phyloP scores from a whole-genome alignment of 768 basidiomycete genomes.

The Pholiota microspora region DNA sequence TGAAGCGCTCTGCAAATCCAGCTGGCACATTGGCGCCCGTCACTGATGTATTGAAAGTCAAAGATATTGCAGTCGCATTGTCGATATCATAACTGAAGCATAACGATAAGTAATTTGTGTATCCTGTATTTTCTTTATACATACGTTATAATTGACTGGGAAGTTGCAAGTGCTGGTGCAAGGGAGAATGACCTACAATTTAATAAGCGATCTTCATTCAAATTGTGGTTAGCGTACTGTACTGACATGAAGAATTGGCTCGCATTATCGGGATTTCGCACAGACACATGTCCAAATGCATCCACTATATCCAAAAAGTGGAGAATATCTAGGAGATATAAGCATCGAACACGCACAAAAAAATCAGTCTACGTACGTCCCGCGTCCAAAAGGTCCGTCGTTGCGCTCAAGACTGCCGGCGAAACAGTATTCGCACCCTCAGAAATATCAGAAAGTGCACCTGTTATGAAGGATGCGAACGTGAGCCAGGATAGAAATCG shows the following conservation, averaged over 20 bases:
- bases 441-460: not conserved
- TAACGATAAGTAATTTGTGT: not conserved
- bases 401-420: conserved; percentile 3
- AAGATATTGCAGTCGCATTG: conserved; percentile 18
- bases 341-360: not conserved
- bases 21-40: conserved; percentile 16
- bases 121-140: not conserved
- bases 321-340: conserved; percentile 13
- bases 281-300: conserved; percentile 20
- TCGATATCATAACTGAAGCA: conserved; percentile 17
- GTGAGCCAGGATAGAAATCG: not conserved
- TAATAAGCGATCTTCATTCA: not conserved
- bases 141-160: conserved; percentile 19
- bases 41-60: conserved; percentile 19
- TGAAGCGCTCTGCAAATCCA: conserved; percentile 19
- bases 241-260: conserved; percentile 20
- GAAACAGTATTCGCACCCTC: conserved; percentile 4
- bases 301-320: conserved; percentile 19
- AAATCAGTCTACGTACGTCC: not conserved
- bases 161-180: conserved; percentile 18
- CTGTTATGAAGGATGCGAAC: not conserved
- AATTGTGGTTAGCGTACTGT: not conserved
- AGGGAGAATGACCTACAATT: conserved; percentile 18
- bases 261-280: conserved; percentile 20
- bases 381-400: conserved; percentile 10